Evolutionary conservation across 2,329 filamentous ascomycete genomes (phyloP), one percentile per base, ranked within the genome.

Genomic region (Fusarium miscanthi): DNA sequence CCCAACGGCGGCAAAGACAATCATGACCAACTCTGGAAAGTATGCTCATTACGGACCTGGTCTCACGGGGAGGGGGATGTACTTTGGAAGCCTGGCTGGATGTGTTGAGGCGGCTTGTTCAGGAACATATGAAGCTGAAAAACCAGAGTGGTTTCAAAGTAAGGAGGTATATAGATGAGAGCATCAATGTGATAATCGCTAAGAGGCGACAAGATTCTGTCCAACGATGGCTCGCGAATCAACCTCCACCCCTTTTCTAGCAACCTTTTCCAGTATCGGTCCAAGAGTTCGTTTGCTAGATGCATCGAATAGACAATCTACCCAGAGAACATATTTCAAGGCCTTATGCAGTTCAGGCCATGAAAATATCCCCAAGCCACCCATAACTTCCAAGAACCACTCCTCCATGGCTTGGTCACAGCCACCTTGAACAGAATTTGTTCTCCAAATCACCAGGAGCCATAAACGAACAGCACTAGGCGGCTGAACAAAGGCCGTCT

Each of bases 91-190:
- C 21, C 43, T 79, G 19, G 72, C 61, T 37, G 59, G 23, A 1
- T 80, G 77, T 56, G 70, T 79, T 38, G 63, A 72, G 3, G 72
- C 74, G 3, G 77, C 75, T 11, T 79, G 74, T 38, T 40, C 33
- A 9, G 67, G 70, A 3, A 33, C 5, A 19, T 69, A 58, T 43
- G 45, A 63, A 25, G 27, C 41, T 30, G 14, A 30, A 4, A 71
- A 6, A 21, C 70, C 70, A 9, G 33, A 5, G 8, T 73, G 70
- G 70, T 41, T 71, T 8, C 6, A 16, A 27, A 6, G 1, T 9
- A n/a, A 14, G n/a, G 21, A 27, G 13, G 6, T 17, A 30, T 4
- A 41, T 65, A 52, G 31, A 48, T 27, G 11, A 1, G 0, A 13
- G 4, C 2, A 6, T 9, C 21, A 12, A 17, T n/a, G 16, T 16